Conservation (phyloP, 257 asterid species). For the Lithospermum erythrorhizon region DNA sequence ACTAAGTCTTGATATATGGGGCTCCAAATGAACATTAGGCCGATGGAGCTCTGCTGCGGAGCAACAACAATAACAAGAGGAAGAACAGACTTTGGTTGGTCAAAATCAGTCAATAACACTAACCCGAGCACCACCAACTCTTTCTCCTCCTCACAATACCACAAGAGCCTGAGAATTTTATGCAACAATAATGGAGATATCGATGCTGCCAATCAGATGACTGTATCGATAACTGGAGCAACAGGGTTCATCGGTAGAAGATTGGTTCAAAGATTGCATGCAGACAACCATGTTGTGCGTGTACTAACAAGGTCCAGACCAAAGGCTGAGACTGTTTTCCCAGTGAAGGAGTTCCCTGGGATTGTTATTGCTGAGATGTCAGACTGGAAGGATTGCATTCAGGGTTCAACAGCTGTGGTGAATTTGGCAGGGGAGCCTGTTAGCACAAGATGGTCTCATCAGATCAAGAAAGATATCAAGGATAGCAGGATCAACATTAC, state of each 20-base stretch:
- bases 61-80: neutral
- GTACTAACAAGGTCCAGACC: slow-evolving; percentile 80
- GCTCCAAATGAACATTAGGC: too few relatives aligned
- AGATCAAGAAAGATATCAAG: slow-evolving; percentile 92
- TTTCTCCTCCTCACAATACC: too few relatives aligned
- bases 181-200: neutral
- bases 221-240: slow-evolving; percentile 81
- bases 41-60: neutral
- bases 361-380: slow-evolving; percentile 67
- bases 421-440: slow-evolving; percentile 90
- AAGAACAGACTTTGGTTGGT: neutral
- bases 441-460: slow-evolving; percentile 89
- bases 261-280: slow-evolving; percentile 76
- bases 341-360: slow-evolving; percentile 70
- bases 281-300: slow-evolving; percentile 61
- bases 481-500: slow-evolving; percentile 76
- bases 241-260: slow-evolving; percentile 91
- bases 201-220: slow-evolving; percentile 31
- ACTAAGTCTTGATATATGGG: neutral
- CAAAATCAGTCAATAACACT: neutral
- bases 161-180: neutral
- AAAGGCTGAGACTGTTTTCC: slow-evolving; percentile 62
- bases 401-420: slow-evolving; percentile 84
- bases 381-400: slow-evolving; percentile 71
- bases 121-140: neutral